Base-by-base conservation (phyloP, 2,329 filamentous ascomycete genomes). In the Aspergillus sp. region DNA sequence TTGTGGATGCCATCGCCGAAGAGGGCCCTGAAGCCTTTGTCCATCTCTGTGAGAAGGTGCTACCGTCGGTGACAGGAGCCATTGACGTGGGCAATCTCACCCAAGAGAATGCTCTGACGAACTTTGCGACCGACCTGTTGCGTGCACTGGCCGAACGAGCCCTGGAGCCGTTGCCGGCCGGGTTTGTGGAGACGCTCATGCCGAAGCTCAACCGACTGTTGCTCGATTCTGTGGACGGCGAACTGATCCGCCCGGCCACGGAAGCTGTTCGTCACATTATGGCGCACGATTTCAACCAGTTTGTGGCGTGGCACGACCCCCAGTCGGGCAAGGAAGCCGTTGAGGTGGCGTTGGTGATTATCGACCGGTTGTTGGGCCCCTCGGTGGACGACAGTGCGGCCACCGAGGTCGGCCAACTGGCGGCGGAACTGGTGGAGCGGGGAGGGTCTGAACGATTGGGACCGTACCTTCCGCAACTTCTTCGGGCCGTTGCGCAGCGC, bases 341-440 rank as follows among this genome's bases (percentile, higher is more conserved):
- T 7, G 90, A 97, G 66, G 83, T 94, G 29, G 88, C 88, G 48
- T 78, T 98, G 42, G 81, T 88, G 53, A 93, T 98, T 57, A 88
- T 98, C 52, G 93, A 96, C 64, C 86, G 91, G 42, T 78, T 98
- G 4, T 78, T 98, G 29, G 84, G 86, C 3, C 85, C 87, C 1
- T 71, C 78, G 1, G 84, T 97, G n/a, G 86, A 94, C 59, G 93
- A 98, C 60, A 88, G 91, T 59, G 87, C 89, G 12, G 93, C 91
- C 4, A 88, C 89, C n/a, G 91, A 98, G 70, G 90, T 98, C 39
- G 93, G 93, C 56, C 88, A 89, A 10, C 79, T 98, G 53, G 93
- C 93, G 4, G 91, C 91, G 1, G 90, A 95, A 67, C 76, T 98
- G 29, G 93, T 98, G 1, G 91, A 97, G 69, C 95, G 93, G 69